Conservation (phyloP, 306 rosid species). For the Vigna reflexopilosa region DNA sequence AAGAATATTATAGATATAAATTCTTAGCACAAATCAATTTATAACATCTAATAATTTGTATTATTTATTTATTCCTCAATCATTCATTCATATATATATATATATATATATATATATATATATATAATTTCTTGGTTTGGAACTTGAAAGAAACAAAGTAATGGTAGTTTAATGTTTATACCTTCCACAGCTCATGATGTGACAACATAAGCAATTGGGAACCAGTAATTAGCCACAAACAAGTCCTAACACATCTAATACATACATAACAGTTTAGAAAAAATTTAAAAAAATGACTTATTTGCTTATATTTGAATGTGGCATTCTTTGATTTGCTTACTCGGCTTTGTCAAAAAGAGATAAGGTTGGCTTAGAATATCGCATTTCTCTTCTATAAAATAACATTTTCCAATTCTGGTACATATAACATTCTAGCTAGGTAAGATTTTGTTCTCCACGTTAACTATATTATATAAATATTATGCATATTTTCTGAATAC, state of each 20-base stretch:
- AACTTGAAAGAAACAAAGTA: too few species aligned
- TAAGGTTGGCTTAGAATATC: slow-evolving; percentile 42
- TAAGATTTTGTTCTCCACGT: slow-evolving; percentile 33
- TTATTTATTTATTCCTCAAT: too few species aligned
- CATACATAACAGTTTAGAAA: slow-evolving; percentile 12
- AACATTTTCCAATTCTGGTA: slow-evolving; percentile 20
- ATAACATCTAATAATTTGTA: too few species aligned
- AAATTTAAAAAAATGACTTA: neutral
- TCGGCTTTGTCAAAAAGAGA: slow-evolving; percentile 41
- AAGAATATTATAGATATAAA: too few species aligned
- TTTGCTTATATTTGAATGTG: slow-evolving; percentile 16
- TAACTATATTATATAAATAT: neutral
- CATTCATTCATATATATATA: too few species aligned
- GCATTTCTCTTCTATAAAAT: neutral
- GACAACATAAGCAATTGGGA: slow-evolving; percentile 31
- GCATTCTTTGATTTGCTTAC: slow-evolving; percentile 29
- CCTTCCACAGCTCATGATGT: slow-evolving; percentile 33
- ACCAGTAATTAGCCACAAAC: slow-evolving; percentile 17
- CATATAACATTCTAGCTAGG: slow-evolving; percentile 22
- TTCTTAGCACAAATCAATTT: too few species aligned
- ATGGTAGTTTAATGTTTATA: slow-evolving; percentile 31
- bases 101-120: too few species aligned
- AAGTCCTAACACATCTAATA: slow-evolving; percentile 3
- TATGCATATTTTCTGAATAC: neutral
- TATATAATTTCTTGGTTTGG: too few species aligned